These are phyloP conservation scores for Echria macrotheca DNA, from an alignment of 495 filamentous ascomycete species.

Conservation along the genomic window DNA sequence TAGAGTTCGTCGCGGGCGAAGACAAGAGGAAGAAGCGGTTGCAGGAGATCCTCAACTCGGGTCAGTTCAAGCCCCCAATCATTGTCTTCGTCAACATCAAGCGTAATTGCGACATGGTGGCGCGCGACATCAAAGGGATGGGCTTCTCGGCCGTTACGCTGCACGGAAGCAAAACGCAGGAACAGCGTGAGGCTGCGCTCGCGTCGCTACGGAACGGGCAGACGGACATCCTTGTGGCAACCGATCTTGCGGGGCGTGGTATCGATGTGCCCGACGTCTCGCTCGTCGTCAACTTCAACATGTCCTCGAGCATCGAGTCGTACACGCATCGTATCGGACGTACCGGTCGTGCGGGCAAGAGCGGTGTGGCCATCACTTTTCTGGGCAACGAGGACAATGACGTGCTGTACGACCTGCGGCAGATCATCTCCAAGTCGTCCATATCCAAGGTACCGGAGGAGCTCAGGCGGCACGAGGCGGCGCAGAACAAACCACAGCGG, in stretches of 20 bases:
- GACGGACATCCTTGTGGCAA: conserved; percentile 90
- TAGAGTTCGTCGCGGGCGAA: conserved; percentile 87
- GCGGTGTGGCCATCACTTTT: conserved; percentile 95
- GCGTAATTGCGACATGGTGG: conserved; percentile 94
- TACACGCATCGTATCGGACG: conserved; percentile 98
- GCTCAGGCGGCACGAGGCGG: conserved; percentile 86
- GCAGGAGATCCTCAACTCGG: conserved; percentile 77
- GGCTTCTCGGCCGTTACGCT: conserved; percentile 88
- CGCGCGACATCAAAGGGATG: conserved; percentile 90
- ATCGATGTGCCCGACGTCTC: conserved; percentile 95
- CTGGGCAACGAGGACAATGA: conserved; percentile 88
- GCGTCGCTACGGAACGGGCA: conserved; percentile 74
- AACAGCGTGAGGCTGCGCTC: conserved; percentile 92
- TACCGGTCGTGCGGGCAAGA: conserved; percentile 97
- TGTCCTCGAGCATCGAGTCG: conserved; percentile 88
- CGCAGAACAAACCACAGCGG: conserved; percentile 64
- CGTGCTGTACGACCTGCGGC: conserved; percentile 91
- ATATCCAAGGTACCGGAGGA: conserved; percentile 92
- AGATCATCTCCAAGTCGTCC: conserved; percentile 89
- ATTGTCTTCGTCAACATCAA: conserved; percentile 99
- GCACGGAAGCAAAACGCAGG: conserved; percentile 93
- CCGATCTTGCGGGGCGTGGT: conserved; percentile 93
- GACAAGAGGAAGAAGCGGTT: conserved; percentile 97
- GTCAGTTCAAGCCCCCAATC: conserved; percentile 86
- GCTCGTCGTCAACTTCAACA: conserved; percentile 98